Base-by-base conservation (phyloP, 139 green algal genomes). In the Asterochloris sp. region DNA sequence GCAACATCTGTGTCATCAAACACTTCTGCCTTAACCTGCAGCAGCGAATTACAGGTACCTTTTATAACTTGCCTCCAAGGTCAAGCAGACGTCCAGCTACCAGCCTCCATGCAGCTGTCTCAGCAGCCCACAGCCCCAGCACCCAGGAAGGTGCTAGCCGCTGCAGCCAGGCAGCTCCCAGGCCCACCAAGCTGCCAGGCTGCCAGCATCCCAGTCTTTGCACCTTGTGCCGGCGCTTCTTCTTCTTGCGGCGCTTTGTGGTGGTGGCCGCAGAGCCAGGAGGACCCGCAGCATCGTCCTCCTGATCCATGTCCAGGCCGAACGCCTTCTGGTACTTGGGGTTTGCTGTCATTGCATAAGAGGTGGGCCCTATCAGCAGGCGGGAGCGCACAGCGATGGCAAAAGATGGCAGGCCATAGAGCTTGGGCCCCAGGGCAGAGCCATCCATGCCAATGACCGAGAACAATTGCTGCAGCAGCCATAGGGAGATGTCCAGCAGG, bases 321-420 rank as follows among this genome's bases (percentile, higher is more conserved):
- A 62, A 84, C 29, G 10, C 62, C 67, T 38, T 38, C 61, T 28
- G 73, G 74, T 86, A 86, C 62, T 86, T 86, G 0, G 81, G 66
- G 61, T 84, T 62, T 11, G 47, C 60, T 14, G 80, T 84, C 62
- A 86, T 77, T 0, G 63, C 24, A 63, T 86, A 86, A 15, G 82
- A 86, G 11, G 78, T 73, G 19, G 82, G 82, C 13, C 82, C 82
- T 14, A 86, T 61, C 63, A 86, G 75, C 19, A 86, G 24, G 23
- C 82, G 71, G 19, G 82, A 86, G 27, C 71, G 73, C 29, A 86
- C 63, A 24, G 82, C 75, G 60, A 80, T 85, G 21, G 75, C 71
- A 26, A 86, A 71, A 9, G 74, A 81, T 2, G 82, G 82, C 78
- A 82, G 78, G 63, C 69, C 69, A 29, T 23, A 62, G 19, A 74